A percentile compares a stretch with the other conserved stretches of the same genome.
These are phyloP conservation scores for Cryptococcus sp. DNA, from an alignment of 1,284 basidiomycete species.

Conservation along the genomic window DNA sequence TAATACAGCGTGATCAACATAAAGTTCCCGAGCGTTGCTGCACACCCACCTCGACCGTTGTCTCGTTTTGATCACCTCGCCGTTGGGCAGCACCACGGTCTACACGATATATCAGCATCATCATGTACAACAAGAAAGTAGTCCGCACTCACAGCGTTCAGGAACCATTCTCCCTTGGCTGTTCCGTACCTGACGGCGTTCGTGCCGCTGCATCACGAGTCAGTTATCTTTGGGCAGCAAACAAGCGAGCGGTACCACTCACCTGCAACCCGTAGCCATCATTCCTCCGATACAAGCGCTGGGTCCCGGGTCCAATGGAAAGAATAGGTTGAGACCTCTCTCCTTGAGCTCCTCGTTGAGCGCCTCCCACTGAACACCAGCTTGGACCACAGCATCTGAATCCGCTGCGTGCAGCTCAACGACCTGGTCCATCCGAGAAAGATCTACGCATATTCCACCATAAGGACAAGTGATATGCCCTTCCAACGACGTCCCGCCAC, in stretches of 20 bases:
- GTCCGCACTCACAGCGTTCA: constrained; percentile 63
- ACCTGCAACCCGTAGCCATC: constrained; percentile 67
- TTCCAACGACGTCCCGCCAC: constrained; percentile 43
- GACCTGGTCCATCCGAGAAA: constrained; percentile 80
- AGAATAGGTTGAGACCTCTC: constrained; percentile 75
- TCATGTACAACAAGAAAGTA: no score
- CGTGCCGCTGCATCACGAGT: constrained; percentile 54
- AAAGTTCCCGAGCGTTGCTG: background rate
- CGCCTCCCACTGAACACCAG: constrained; percentile 77
- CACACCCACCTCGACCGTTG: constrained; percentile 59
- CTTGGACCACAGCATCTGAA: constrained; percentile 75
- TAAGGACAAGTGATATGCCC: constrained; percentile 46
- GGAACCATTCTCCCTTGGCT: constrained; percentile 75
- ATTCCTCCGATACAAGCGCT: constrained; percentile 87
- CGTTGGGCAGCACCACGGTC: constrained; percentile 83
- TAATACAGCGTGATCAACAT: background rate
- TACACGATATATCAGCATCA: constrained; percentile 34
- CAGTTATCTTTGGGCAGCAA: background rate
- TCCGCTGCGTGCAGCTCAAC: constrained; percentile 65
- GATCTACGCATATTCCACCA: constrained; percentile 79
- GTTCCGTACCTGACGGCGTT: constrained; percentile 86
- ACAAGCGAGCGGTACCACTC: constrained; percentile 2
- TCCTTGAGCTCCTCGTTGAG: constrained; percentile 72
- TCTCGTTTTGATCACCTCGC: constrained; percentile 88
- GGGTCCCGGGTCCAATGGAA: constrained; percentile 67